Conservation (phyloP, 2,329 filamentous ascomycete genomes). For the Trichoderma sp. region DNA sequence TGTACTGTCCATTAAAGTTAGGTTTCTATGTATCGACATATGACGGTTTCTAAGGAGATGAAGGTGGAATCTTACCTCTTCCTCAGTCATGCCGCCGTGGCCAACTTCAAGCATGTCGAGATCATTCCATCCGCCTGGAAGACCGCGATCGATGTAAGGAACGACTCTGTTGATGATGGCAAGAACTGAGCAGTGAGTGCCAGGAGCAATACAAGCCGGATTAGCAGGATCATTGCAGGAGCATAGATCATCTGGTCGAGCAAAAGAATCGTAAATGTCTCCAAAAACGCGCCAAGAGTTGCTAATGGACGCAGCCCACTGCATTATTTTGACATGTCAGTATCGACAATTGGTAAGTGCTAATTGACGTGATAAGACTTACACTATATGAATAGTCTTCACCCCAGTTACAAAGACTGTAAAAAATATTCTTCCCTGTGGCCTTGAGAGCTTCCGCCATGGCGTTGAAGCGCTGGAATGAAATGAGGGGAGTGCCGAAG, state of each 20-base stretch:
- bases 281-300: conserved; percentile 43
- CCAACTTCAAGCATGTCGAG: conserved; percentile 28
- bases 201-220: conserved; percentile 26
- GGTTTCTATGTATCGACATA: not conserved
- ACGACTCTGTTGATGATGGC: conserved; percentile 26
- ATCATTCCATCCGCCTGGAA: conserved; percentile 28
- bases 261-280: conserved; percentile 43
- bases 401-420: conserved; percentile 45
- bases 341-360: not conserved
- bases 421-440: conserved; percentile 40
- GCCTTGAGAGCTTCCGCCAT: conserved; percentile 43
- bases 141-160: conserved; percentile 17
- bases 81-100: conserved; percentile 25
- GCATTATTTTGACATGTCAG: not conserved
- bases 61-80: not conserved
- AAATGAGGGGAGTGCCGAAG: conserved; percentile 25
- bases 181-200: conserved; percentile 26
- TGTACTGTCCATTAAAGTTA: conserved; percentile 1
- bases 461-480: conserved; percentile 26
- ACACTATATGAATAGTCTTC: conserved; percentile 24
- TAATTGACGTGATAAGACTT: not conserved
- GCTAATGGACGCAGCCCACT: conserved; percentile 28
- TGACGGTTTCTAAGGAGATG: too few relatives aligned
- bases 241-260: conserved; percentile 29
- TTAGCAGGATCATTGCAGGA: conserved; percentile 24